A percentile compares a stretch with the other conserved stretches of the same genome.
Conservation (phyloP, 73 alveolate species). For the Durusdinium trenchii region DNA sequence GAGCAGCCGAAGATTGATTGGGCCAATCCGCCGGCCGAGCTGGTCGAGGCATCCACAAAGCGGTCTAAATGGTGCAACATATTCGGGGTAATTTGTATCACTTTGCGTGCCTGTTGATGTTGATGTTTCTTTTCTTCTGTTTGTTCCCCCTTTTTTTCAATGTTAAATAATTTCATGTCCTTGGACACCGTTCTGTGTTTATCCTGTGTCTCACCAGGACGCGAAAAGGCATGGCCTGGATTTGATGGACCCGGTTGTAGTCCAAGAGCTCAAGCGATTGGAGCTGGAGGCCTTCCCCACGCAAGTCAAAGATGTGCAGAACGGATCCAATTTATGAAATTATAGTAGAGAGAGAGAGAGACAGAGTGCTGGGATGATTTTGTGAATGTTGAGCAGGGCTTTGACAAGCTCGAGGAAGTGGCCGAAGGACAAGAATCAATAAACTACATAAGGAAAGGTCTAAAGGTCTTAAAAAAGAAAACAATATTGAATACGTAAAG, state of each 20-base stretch:
- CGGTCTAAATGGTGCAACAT: neutral
- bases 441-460: too few species aligned
- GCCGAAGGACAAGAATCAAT: too few species aligned
- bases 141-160: neutral
- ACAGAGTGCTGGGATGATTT: neutral
- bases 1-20: constrained; percentile 94
- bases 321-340: too few species aligned
- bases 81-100: neutral
- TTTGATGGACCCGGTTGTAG: constrained; percentile 60
- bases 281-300: constrained; percentile 87
- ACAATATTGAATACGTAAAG: too few species aligned
- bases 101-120: neutral
- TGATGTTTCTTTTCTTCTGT: neutral
- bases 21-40: constrained; percentile 91
- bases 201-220: neutral
- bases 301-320: too few species aligned
- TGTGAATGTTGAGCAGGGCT: neutral
- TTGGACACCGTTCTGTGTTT: neutral
- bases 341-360: too few species aligned
- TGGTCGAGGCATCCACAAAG: constrained; percentile 46
- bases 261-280: constrained; percentile 73
- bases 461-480: too few species aligned
- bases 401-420: constrained; percentile 37
- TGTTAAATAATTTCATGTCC: neutral
- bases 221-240: constrained; percentile 93